Conservation (phyloP, 2,329 filamentous ascomycete species). For the Aspergillus udagawae region DNA sequence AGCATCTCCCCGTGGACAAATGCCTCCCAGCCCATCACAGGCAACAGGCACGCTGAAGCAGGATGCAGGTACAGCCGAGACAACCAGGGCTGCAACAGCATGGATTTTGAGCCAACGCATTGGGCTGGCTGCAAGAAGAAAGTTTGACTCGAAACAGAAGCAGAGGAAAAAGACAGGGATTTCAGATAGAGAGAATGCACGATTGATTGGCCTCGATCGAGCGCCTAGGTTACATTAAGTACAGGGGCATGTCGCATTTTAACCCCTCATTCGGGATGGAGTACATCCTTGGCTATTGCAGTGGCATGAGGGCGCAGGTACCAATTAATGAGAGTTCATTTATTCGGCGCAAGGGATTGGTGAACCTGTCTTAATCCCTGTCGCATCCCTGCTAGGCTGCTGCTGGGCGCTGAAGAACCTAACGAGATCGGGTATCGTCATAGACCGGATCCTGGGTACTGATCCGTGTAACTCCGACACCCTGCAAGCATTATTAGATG, state of each 20-base stretch:
- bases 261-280: background rate
- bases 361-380: background rate
- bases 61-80: constrained; percentile 19
- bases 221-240: background rate
- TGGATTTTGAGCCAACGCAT: constrained; percentile 6
- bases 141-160: too few relatives aligned
- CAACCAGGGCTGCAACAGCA: constrained; percentile 21
- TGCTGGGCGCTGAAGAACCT: background rate
- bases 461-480: background rate
- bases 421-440: background rate
- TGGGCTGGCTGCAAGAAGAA: background rate
- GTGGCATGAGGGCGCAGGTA: background rate
- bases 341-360: background rate
- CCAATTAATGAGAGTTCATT: background rate
- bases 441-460: background rate
- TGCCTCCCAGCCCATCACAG: constrained; percentile 1
- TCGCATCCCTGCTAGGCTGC: background rate
- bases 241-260: background rate
- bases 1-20: constrained; percentile 10
- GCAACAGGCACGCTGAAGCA: constrained; percentile 4
- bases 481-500: background rate
- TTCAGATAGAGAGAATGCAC: background rate
- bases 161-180: background rate
- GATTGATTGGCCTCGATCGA: background rate
- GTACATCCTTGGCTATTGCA: background rate